A percentile compares a stretch with the other conserved stretches of the same genome.
phyloP scores from a whole-genome alignment of 768 basidiomycete species.

The Psilocybe cyanescens region DNA sequence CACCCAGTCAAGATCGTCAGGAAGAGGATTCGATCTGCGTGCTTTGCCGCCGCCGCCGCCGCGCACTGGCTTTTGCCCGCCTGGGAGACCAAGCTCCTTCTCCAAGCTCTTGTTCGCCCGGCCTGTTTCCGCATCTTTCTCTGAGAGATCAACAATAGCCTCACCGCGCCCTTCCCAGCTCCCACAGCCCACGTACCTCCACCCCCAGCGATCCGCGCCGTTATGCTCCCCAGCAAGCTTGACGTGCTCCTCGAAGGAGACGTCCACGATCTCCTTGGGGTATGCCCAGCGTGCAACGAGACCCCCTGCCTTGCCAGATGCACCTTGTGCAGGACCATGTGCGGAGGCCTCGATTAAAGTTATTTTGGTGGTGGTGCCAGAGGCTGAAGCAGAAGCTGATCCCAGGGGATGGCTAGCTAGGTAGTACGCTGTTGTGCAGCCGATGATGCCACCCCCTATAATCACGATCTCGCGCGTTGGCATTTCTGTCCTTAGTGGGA shows the following conservation, averaged over 20 bases:
- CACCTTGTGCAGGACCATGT: slow-evolving; percentile 72
- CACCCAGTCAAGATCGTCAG: slow-evolving; percentile 58
- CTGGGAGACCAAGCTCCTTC: slow-evolving; percentile 55
- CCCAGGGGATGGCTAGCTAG: slow-evolving; percentile 55
- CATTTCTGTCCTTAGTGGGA: neutral
- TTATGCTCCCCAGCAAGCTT: slow-evolving; percentile 70
- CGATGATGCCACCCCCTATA: slow-evolving; percentile 88
- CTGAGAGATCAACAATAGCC: slow-evolving; percentile 10
- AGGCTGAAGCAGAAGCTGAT: slow-evolving; percentile 23
- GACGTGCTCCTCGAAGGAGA: slow-evolving; percentile 79
- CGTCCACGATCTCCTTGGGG: slow-evolving; percentile 65
- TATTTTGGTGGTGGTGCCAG: slow-evolving; percentile 37
- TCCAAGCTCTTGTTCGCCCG: slow-evolving; percentile 48
- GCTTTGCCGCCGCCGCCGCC: slow-evolving; percentile 12
- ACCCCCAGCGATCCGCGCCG: slow-evolving; percentile 81
- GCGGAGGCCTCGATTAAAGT: slow-evolving; percentile 76
- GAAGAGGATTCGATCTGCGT: slow-evolving; percentile 40
- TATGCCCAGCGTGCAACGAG: slow-evolving; percentile 89
- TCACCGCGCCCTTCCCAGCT: slow-evolving; percentile 73
- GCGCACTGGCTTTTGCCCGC: slow-evolving; percentile 26
- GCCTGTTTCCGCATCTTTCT: slow-evolving; percentile 29
- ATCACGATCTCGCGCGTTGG: slow-evolving; percentile 58
- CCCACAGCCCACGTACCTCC: slow-evolving; percentile 74
- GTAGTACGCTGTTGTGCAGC: slow-evolving; percentile 84
- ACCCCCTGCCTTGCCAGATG: slow-evolving; percentile 85